Evolutionary conservation across 495 filamentous ascomycete species (phyloP).

Genomic region (Sphaerosporella brunnea): DNA sequence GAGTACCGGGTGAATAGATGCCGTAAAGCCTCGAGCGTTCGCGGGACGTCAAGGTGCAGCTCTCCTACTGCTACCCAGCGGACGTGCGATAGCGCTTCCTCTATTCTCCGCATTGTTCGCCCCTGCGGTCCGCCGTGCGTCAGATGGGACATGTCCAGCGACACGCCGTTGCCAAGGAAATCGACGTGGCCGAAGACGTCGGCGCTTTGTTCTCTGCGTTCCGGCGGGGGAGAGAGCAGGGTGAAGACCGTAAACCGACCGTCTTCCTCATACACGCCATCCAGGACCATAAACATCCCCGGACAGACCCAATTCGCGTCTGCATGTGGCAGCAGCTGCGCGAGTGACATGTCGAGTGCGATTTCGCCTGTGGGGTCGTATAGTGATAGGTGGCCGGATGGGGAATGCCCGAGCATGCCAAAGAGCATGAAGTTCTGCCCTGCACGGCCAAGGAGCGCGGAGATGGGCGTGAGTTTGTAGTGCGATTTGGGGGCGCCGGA

Average conservation of each 20-base stretch:
- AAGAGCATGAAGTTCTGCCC: constrained; percentile 74
- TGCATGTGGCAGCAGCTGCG: constrained; percentile 61
- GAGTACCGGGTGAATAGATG: constrained; percentile 57
- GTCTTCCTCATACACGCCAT: constrained; percentile 88
- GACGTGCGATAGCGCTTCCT: constrained; percentile 28
- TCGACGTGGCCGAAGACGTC: constrained; percentile 94
- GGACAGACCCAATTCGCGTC: constrained; percentile 70
- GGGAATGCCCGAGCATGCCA: constrained; percentile 61
- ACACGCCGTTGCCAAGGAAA: constrained; percentile 46
- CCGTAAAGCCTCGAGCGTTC: constrained; percentile 54
- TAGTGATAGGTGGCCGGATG: constrained; percentile 66
- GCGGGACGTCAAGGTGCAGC: constrained; percentile 66
- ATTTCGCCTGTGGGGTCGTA: constrained; percentile 78
- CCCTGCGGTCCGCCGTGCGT: constrained; percentile 70
- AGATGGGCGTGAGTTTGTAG: constrained; percentile 81
- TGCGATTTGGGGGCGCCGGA: constrained; percentile 38
- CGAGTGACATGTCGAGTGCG: constrained; percentile 61
- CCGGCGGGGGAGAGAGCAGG: constrained; percentile 75
- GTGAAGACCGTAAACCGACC: constrained; percentile 78
- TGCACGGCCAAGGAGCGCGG: constrained; percentile 79
- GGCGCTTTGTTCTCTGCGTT: constrained; percentile 60
- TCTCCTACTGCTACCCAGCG: constrained; percentile 63
- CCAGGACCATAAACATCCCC: constrained; percentile 86
- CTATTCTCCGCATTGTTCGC: constrained; percentile 59
- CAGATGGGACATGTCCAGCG: constrained; percentile 14